Base-by-base conservation (phyloP, 2,329 filamentous ascomycete species). In the Diaporthe sp. region DNA sequence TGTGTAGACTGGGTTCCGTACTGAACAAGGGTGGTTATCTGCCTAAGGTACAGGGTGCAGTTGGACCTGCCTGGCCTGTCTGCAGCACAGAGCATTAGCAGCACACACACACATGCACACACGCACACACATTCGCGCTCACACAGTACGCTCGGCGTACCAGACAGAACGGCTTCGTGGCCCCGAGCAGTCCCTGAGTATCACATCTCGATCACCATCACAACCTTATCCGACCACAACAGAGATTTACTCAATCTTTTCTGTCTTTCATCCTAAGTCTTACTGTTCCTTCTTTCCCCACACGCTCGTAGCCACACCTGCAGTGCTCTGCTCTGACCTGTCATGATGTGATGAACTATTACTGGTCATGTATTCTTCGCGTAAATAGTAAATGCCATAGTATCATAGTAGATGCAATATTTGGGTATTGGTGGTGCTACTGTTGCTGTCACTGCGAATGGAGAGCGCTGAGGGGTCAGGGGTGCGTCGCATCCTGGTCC, bases 131-230 rank as follows among this genome's bases (percentile, higher is more conserved):
- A 15, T 12, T 9, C 19, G 25, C 31, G 12, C 55, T 34, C 28
- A 57, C 39, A 28, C 58, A 37, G 44, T 51, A 67, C 28, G 44
- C 62, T 51, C 62, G 62, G 62, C 62, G 44, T n/a, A 51, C 62
- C 62, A 67, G 62, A 8, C 62, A 34, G 19, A 42, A 51, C 62
- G 62, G 62, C 62, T 67, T 67, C 44, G 44, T 49, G 62, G 44
- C 62, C 46, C 44, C 62, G 19, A 37, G 61, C 61, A 68, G 62
- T 37, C 62, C 62, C 65, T 68, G 46, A 68, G 46, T 69, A 55
- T 69, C 65, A 69, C 65, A 55, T 69, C 65, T 69, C 65, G 65
- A 69, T 69, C 65, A 69, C 34, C 46, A 69, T 69, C 65, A 69
- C 65, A 69, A 69, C 65, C 65, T 69, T 69, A 69, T 69, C 65